These are phyloP conservation scores for Carpinus fangiana DNA, from an alignment of 306 rosid genomes.

Conservation along the genomic window DNA sequence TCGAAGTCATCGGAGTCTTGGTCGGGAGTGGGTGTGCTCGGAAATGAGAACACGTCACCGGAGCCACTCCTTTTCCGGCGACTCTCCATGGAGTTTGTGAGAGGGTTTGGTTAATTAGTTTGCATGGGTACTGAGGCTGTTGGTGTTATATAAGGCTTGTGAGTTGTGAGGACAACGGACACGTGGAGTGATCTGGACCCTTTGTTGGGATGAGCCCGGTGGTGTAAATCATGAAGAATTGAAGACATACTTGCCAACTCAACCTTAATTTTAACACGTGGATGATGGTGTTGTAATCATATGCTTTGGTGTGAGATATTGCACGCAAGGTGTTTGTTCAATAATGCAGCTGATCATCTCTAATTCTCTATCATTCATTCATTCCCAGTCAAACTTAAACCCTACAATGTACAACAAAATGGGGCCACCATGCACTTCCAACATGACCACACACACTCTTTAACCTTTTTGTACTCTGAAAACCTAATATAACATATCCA, in stretches of 20 bases:
- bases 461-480: background rate
- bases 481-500: background rate
- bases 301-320: constrained; percentile 22
- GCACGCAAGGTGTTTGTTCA: constrained; percentile 15
- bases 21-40: constrained; percentile 50
- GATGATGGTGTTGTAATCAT: constrained; percentile 23
- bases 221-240: constrained; percentile 38
- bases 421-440: constrained; percentile 20
- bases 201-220: constrained; percentile 13
- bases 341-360: constrained; percentile 12
- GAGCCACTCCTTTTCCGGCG: constrained; percentile 35
- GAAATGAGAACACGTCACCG: constrained; percentile 68
- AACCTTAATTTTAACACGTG: constrained; percentile 9
- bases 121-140: constrained; percentile 35
- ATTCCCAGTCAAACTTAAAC: constrained; percentile 31
- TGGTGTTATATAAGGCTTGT: background rate
- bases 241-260: constrained; percentile 41
- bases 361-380: too few relatives aligned
- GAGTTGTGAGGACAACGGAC: background rate
- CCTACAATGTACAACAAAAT: constrained; percentile 1
- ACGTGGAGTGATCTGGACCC: constrained; percentile 24
- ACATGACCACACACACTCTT: background rate
- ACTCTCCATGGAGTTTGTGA: constrained; percentile 22
- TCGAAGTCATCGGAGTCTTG: constrained; percentile 64
- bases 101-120: background rate